Percentiles rank a stretch among this genome's conserved stretches.
These are phyloP conservation scores for Blastobotrys chiropterorum DNA, from an alignment of 805 yeast genomes.

Conservation along the genomic window DNA sequence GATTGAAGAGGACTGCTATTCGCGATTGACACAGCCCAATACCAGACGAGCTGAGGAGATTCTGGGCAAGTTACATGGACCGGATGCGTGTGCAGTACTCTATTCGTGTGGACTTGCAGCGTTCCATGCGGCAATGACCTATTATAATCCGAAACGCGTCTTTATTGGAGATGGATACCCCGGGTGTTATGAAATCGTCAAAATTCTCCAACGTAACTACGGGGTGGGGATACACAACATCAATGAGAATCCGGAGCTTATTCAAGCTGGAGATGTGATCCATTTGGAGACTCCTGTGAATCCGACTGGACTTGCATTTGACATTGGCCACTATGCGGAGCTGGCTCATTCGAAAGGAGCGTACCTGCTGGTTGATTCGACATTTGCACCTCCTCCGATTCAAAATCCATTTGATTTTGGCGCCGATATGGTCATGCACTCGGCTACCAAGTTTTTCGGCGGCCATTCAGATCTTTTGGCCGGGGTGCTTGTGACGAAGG, in stretches of 20 bases:
- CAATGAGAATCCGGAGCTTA: conserved; percentile 39
- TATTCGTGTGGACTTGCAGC: conserved; percentile 81
- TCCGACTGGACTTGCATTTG: conserved; percentile 66
- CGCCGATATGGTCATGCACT: conserved; percentile 85
- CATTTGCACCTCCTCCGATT: conserved; percentile 92
- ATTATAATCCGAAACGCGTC: conserved; percentile 66
- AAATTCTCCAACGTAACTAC: conserved; percentile 54
- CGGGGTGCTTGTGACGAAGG: conserved; percentile 69
- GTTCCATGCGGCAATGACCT: conserved; percentile 64
- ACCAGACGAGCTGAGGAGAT: conserved; percentile 61
- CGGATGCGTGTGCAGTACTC: conserved; percentile 57
- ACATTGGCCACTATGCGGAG: conserved; percentile 55
- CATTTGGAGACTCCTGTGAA: conserved; percentile 87
- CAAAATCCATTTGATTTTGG: conserved; percentile 76
- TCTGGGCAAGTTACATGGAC: conserved; percentile 52
- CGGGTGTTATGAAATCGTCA: conserved; percentile 70
- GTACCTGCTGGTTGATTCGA: conserved; percentile 65
- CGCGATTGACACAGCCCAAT: conserved; percentile 72
- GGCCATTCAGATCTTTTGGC: conserved; percentile 93
- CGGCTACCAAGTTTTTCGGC: conserved; percentile 89
- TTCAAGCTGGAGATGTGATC: conserved; percentile 64
- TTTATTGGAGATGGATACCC: conserved; percentile 80
- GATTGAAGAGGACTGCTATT: conserved; percentile 44
- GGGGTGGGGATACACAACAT: no score
- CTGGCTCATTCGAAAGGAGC: conserved; percentile 79